These are phyloP conservation scores for Podospora comata DNA, from an alignment of 495 filamentous ascomycete species.

Conservation along the genomic window DNA sequence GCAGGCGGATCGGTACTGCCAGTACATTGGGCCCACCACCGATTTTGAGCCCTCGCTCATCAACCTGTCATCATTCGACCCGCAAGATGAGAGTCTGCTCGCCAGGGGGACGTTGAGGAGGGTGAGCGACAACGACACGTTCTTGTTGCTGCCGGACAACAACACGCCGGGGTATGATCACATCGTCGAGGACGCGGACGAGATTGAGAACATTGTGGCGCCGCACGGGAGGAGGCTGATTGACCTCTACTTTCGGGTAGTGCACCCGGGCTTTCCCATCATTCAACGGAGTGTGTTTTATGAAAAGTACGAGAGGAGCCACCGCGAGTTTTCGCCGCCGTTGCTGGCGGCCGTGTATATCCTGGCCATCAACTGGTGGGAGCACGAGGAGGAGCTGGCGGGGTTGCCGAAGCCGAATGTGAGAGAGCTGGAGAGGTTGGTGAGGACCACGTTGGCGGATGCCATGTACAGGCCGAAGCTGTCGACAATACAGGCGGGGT, in stretches of 20 bases:
- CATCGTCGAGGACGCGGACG: slow-evolving; percentile 63
- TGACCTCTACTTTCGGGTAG: slow-evolving; percentile 80
- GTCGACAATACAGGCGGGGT: slow-evolving; percentile 88
- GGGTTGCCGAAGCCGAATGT: slow-evolving; percentile 67
- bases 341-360: slow-evolving; percentile 88
- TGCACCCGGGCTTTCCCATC: slow-evolving; percentile 90
- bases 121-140: slow-evolving; percentile 78
- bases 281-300: slow-evolving; percentile 83
- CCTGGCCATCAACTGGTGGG: slow-evolving; percentile 86
- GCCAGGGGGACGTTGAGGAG: slow-evolving; percentile 69
- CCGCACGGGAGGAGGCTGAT: slow-evolving; percentile 78
- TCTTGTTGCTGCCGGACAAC: slow-evolving; percentile 71
- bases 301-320: slow-evolving; percentile 74
- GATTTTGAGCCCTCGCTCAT: slow-evolving; percentile 72
- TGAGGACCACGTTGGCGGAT: slow-evolving; percentile 66
- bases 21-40: slow-evolving; percentile 65
- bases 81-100: slow-evolving; percentile 66
- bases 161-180: slow-evolving; percentile 60
- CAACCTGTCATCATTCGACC: slow-evolving; percentile 67
- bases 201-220: slow-evolving; percentile 77
- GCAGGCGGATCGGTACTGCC: slow-evolving; percentile 59
- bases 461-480: slow-evolving; percentile 82
- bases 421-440: slow-evolving; percentile 70
- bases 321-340: slow-evolving; percentile 75
- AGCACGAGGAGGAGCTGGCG: slow-evolving; percentile 65